Base-by-base conservation (phyloP, 2,329 filamentous ascomycete species). In the Aspergillus ruber region DNA sequence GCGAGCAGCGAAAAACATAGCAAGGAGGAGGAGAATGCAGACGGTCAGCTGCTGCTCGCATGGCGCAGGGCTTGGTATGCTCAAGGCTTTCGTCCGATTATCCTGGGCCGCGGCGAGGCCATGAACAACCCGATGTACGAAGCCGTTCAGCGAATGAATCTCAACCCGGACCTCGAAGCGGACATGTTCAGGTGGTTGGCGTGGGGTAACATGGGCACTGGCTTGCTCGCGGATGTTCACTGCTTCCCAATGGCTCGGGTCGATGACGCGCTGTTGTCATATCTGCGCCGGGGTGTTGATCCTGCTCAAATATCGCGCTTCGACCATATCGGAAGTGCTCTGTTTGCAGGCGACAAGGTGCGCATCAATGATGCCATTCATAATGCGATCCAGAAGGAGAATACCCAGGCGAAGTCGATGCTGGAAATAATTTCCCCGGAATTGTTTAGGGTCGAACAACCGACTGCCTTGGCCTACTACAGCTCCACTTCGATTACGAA, bases 21-120 rank as follows among this genome's bases (percentile, higher is more conserved):
- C 27, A 75, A 79, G 43, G 78, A 79, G 15, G 77, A 80, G 44
- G 80, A 80, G 57, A 80, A 86, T 50, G 86, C 88, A 3, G 88
- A 96, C 64, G 85, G 85, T 61, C 80, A 84, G 49, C 72, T 97
- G 50, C 76, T 97, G 43, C 73, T 95, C 48, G 85, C 87, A 45
- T 97, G 93, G 93, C 81, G 90, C 50, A 81, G 89, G 41, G 90
- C 91, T 2, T 97, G 91, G 90, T 97, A 89, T 88, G 89, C 90
- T 0, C 83, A 94, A 60, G 93, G 91, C 9, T 96, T 97, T 71
- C 83, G 78, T 52, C 91, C 93, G 0, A 77, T 93, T 6, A 86
- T 97, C 36, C 70, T 97, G 47, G 84, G 86, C 44, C 79, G 82
- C 13, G 82, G 80, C 1, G 91, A 97, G 64, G 90, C 90, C 15